These are phyloP conservation scores for Fusarium lyarnte DNA, from an alignment of 2,329 filamentous ascomycete species.

Conservation along the genomic window DNA sequence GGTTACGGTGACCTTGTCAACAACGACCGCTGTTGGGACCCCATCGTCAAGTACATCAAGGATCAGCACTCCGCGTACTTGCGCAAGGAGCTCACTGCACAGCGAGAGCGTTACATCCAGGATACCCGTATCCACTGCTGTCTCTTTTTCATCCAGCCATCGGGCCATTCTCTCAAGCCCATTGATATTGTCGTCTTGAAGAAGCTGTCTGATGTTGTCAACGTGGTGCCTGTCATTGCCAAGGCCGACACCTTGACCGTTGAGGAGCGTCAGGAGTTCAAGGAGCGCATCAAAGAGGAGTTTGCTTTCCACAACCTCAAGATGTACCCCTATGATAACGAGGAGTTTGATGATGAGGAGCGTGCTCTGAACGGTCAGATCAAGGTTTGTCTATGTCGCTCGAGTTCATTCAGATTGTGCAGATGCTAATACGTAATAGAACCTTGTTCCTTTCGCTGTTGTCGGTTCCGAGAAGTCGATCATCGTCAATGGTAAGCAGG, in stretches of 20 bases:
- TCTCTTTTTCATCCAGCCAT: constrained; percentile 99
- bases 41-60: constrained; percentile 99
- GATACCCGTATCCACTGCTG: constrained; percentile 99
- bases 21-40: constrained; percentile 99
- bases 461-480: constrained; percentile 98
- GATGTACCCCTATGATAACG: constrained; percentile 99
- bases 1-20: constrained; percentile 99
- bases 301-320: constrained; percentile 99
- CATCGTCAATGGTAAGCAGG: constrained; percentile 96
- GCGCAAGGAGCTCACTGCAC: constrained; percentile 98
- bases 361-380: constrained; percentile 92
- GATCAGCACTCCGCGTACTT: constrained; percentile 99
- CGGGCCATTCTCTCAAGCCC: constrained; percentile 96
- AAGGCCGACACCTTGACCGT: constrained; percentile 97
- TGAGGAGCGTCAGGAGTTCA: constrained; percentile 95
- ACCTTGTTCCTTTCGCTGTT: constrained; percentile 95
- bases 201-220: constrained; percentile 99
- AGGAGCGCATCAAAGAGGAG: constrained; percentile 99
- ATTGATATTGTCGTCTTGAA: constrained; percentile 99
- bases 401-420: background rate
- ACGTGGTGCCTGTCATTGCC: constrained; percentile 98
- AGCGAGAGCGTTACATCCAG: constrained; percentile 99
- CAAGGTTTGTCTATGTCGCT: constrained; percentile 71
- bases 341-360: constrained; percentile 98
- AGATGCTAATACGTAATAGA: constrained; percentile 63